Evolutionary conservation across 169 alveolate species (phyloP).

Genomic region (Miamiensis avidus): DNA sequence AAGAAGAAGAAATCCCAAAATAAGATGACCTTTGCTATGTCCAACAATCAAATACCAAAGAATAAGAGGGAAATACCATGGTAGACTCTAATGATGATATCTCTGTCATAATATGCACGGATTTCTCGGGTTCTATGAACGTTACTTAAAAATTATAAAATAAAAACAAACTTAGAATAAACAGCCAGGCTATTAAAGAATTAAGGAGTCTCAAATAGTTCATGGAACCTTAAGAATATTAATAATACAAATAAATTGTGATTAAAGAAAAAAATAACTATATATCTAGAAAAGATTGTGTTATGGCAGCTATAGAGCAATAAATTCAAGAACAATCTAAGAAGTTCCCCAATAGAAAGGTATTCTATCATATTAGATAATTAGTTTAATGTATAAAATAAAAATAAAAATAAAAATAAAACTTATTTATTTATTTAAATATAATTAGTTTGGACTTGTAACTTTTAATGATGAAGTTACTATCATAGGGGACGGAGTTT

Average conservation of each 20-base stretch:
- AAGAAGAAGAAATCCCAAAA: slow-evolving; percentile 70
- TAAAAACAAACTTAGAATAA: slow-evolving; percentile 39
- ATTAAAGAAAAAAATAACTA: slow-evolving; percentile 44
- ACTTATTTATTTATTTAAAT: too few species aligned
- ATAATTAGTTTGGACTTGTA: slow-evolving; percentile 56
- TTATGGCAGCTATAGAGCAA: slow-evolving; percentile 71
- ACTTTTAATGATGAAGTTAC: slow-evolving; percentile 67
- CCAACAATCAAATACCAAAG: slow-evolving; percentile 42
- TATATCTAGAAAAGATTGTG: slow-evolving; percentile 69
- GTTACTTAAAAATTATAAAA: slow-evolving; percentile 52
- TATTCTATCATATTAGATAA: too few species aligned
- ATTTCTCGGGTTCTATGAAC: slow-evolving; percentile 77
- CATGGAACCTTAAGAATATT: slow-evolving; percentile 49
- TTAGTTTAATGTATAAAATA: too few species aligned
- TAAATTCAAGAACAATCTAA: slow-evolving; percentile 45
- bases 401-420: too few species aligned
- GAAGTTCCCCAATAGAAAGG: slow-evolving; percentile 57
- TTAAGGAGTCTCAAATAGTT: slow-evolving; percentile 44
- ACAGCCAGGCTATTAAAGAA: slow-evolving; percentile 42
- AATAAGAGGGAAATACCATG: slow-evolving; percentile 16
- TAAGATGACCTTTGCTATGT: slow-evolving; percentile 54
- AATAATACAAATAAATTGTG: slow-evolving; percentile 34
- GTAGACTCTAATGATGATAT: slow-evolving; percentile 25
- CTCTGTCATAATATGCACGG: slow-evolving; percentile 68
- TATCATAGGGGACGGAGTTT: slow-evolving; percentile 67